Conservation (phyloP, 192 early-diverging fungal genomes). For the Dispira parvispora region DNA sequence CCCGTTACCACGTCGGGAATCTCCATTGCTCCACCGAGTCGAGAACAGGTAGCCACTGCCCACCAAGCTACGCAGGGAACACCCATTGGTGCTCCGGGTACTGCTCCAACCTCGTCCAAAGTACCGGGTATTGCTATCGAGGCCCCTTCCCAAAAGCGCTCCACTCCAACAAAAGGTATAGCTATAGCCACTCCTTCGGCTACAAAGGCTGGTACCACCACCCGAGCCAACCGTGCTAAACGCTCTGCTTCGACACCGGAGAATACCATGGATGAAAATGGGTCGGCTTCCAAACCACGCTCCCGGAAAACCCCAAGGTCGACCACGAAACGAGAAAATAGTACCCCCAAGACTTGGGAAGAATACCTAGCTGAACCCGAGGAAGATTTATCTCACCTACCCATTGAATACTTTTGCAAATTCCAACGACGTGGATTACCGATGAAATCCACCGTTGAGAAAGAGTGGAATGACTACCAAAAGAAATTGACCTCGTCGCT, state of each 20-base stretch:
- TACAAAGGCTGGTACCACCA: background rate
- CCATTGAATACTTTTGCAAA: constrained; percentile 6
- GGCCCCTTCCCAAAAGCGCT: background rate
- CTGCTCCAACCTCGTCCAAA: background rate
- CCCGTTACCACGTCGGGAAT: background rate
- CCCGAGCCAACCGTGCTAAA: background rate
- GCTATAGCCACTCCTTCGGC: background rate
- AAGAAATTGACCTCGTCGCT: background rate
- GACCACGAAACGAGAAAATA: background rate
- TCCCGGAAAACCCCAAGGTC: background rate
- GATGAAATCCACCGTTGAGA: constrained; percentile 12
- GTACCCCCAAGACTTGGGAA: constrained; percentile 6
- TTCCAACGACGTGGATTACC: background rate
- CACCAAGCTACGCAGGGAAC: background rate
- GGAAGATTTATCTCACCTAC: background rate
- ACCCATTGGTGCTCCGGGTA: background rate
- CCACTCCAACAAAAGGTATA: background rate
- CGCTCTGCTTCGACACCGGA: background rate
- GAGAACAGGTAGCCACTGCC: background rate
- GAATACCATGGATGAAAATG: background rate
- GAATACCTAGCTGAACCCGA: constrained; percentile 7
- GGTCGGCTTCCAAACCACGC: background rate
- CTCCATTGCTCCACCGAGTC: background rate
- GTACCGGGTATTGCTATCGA: background rate
- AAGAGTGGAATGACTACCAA: background rate